These are phyloP conservation scores for Prunus fruticosa DNA, from an alignment of 306 rosid genomes.

Conservation along the genomic window DNA sequence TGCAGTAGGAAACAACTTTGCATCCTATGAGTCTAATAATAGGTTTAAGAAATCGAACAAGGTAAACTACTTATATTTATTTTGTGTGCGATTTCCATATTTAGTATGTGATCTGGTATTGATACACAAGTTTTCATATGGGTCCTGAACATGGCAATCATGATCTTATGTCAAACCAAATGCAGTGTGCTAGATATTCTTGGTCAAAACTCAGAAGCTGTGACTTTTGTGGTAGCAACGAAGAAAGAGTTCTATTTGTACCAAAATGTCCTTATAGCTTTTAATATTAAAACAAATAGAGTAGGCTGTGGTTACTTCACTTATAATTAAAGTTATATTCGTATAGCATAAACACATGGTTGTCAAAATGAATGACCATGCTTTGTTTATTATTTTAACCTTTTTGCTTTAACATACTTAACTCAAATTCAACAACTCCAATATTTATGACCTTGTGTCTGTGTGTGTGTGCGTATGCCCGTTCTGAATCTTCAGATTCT, in stretches of 20 bases:
- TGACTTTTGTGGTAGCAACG: not conserved
- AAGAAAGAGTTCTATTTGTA: not conserved
- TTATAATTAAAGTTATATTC: not conserved
- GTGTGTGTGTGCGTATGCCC: not conserved
- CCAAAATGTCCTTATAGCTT: not conserved
- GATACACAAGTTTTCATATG: not conserved
- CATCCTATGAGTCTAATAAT: conserved; percentile 41
- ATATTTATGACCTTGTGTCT: not conserved
- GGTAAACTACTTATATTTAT: conserved; percentile 40
- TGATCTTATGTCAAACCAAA: not conserved
- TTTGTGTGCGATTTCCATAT: not conserved
- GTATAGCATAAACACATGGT: not conserved
- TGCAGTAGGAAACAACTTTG: conserved; percentile 76
- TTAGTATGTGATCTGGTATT: conserved; percentile 1
- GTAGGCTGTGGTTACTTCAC: not conserved
- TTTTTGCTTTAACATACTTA: not conserved
- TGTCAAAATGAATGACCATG: not conserved
- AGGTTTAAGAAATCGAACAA: conserved; percentile 76
- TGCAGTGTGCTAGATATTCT: not conserved
- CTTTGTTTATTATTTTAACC: not conserved
- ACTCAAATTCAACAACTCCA: not conserved
- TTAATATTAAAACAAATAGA: not conserved
- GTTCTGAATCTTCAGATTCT: not conserved
- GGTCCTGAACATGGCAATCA: not conserved
- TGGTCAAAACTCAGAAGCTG: not conserved